Conservation (phyloP, 2,329 filamentous ascomycete genomes). For the Falciphora oryzae region DNA sequence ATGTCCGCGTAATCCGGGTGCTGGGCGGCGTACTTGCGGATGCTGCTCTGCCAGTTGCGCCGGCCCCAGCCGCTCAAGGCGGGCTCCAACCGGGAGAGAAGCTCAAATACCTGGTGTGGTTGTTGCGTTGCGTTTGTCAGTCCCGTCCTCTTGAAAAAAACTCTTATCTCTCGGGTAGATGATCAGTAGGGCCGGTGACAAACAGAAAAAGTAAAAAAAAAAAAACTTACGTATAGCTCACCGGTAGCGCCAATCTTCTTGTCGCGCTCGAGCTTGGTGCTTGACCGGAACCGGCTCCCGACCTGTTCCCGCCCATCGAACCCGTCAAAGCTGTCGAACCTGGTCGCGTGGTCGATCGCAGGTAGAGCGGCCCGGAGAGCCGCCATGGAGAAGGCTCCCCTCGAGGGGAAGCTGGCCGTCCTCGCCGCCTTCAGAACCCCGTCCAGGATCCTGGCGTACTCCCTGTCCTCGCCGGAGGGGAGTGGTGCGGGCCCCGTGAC, state of each 20-base stretch:
- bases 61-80: conserved; percentile 28
- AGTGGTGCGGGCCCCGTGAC: background rate
- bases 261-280: conserved; percentile 8
- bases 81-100: conserved; percentile 25
- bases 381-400: conserved; percentile 3
- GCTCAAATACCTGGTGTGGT: conserved; percentile 33
- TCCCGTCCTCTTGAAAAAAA: background rate
- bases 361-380: conserved; percentile 1
- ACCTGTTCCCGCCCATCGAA: background rate
- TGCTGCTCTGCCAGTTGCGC: conserved; percentile 42
- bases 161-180: background rate
- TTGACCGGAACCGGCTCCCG: conserved; percentile 5
- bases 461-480: background rate
- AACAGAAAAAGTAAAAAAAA: no score
- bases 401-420: conserved; percentile 3
- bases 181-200: no score
- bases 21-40: conserved; percentile 32
- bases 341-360: background rate
- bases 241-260: conserved; percentile 18
- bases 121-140: background rate
- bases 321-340: background rate
- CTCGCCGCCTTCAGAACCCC: conserved; percentile 12
- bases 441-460: conserved; percentile 12
- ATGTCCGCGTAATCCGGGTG: conserved; percentile 37
- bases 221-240: conserved; percentile 16